Evolutionary conservation across 495 filamentous ascomycete species (phyloP).

Genomic region (Neurospora sp.): DNA sequence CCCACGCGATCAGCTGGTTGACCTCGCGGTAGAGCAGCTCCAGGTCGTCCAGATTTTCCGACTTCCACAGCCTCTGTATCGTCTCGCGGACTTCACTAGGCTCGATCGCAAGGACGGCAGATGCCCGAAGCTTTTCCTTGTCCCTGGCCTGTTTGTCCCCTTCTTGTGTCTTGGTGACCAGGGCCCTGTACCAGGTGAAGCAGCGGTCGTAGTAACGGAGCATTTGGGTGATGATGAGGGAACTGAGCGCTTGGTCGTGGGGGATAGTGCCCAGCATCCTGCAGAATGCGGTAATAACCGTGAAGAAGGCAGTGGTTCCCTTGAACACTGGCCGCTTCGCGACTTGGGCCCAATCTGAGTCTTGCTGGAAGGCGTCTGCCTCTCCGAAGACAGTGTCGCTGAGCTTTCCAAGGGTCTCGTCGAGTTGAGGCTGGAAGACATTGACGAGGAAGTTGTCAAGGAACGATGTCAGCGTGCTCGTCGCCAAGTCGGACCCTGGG

Average conservation of each 20-base stretch:
- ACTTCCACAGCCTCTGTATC: conserved; percentile 52
- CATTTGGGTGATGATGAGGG: conserved; percentile 83
- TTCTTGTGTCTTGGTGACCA: conserved; percentile 48
- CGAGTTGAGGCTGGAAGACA: conserved; percentile 91
- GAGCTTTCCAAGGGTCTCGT: conserved; percentile 87
- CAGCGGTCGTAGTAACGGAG: conserved; percentile 85
- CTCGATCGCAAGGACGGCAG: conserved; percentile 57
- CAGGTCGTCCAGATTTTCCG: conserved; percentile 28
- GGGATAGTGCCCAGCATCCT: conserved; percentile 91
- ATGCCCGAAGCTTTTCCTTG: conserved; percentile 50
- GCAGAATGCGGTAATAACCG: conserved; percentile 79
- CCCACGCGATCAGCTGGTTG: conserved; percentile 51
- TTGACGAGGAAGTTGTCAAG: conserved; percentile 97
- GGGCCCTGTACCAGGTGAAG: conserved; percentile 73
- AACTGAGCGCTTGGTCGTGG: conserved; percentile 90
- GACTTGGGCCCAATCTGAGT: conserved; percentile 66
- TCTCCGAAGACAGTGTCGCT: conserved; percentile 75
- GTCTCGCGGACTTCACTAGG: conserved; percentile 56
- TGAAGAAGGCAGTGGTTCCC: conserved; percentile 82
- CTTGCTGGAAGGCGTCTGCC: conserved; percentile 76
- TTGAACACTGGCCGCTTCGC: conserved; percentile 83
- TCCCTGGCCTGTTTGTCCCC: conserved; percentile 14
- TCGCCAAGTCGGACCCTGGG: conserved; percentile 67
- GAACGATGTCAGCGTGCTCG: conserved; percentile 85
- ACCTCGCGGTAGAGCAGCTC: conserved; percentile 54